Percentiles rank a stretch among this genome's conserved stretches.
Evolutionary conservation across 1,139 yeast genomes (phyloP).

Genomic region (Zygosaccharomyces pseudobailii): DNA sequence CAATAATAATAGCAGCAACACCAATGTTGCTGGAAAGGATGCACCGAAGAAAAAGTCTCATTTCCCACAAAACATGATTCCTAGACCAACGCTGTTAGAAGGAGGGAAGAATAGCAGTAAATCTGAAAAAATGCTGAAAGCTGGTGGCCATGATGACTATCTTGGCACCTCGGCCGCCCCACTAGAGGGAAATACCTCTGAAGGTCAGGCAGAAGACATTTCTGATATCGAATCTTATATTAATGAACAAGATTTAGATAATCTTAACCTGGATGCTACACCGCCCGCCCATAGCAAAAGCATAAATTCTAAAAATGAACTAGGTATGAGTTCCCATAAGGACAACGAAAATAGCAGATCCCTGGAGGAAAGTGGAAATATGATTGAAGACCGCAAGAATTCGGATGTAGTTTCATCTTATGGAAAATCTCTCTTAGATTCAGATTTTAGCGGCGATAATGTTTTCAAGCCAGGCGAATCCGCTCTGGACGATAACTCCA

Average conservation of each 20-base stretch:
- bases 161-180: not conserved
- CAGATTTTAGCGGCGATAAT: slow-evolving; percentile 36
- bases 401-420: slow-evolving; percentile 35
- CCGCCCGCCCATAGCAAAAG: slow-evolving; percentile 8
- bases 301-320: slow-evolving; percentile 6
- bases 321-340: slow-evolving; percentile 6
- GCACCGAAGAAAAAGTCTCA: slow-evolving; percentile 12
- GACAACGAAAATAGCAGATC: slow-evolving; percentile 5
- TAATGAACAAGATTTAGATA: slow-evolving; percentile 30
- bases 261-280: slow-evolving; percentile 19
- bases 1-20: slow-evolving; percentile 4
- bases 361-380: slow-evolving; percentile 3
- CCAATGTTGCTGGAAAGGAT: slow-evolving; percentile 3
- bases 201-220: slow-evolving; percentile 17
- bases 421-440: slow-evolving; percentile 37
- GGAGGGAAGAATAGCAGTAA: slow-evolving; percentile 11
- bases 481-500: slow-evolving; percentile 15
- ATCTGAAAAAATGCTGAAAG: slow-evolving; percentile 9
- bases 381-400: slow-evolving; percentile 22
- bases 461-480: slow-evolving; percentile 23
- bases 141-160: slow-evolving; percentile 7
- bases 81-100: slow-evolving; percentile 13
- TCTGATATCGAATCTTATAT: slow-evolving; percentile 33
- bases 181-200: slow-evolving; percentile 4
- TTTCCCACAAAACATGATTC: slow-evolving; percentile 18